Conservation (phyloP, 495 filamentous ascomycete species). For the Evernia prunastri region DNA sequence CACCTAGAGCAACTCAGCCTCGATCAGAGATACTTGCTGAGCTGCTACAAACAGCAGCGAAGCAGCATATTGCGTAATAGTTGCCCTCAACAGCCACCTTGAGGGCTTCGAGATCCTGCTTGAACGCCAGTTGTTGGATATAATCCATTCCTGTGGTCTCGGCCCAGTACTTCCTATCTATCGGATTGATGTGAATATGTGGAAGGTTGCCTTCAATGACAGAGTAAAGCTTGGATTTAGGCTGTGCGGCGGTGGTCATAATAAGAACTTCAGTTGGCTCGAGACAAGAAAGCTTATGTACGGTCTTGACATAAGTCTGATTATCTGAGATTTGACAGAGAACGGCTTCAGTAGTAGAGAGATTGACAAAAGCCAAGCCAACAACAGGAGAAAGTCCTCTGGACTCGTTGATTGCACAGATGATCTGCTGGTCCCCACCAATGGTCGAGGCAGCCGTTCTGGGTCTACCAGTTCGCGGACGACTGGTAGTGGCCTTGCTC, state of each 20-base stretch:
- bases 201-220: conserved; percentile 63
- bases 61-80: conserved; percentile 85
- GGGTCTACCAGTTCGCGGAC: conserved; percentile 50
- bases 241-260: conserved; percentile 58
- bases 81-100: conserved; percentile 72
- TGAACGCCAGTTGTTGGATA: conserved; percentile 70
- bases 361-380: conserved; percentile 82
- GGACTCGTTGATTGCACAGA: conserved; percentile 89
- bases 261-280: conserved; percentile 71
- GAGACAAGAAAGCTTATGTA: conserved; percentile 75
- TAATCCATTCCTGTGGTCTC: conserved; percentile 72
- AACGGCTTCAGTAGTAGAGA: conserved; percentile 73
- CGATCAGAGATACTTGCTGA: background rate
- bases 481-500: conserved; percentile 40
- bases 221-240: conserved; percentile 67
- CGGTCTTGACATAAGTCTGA: conserved; percentile 76
- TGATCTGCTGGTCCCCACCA: conserved; percentile 61
- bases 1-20: conserved; percentile 44
- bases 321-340: conserved; percentile 87
- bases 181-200: conserved; percentile 54
- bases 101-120: conserved; percentile 69
- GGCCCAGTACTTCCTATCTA: conserved; percentile 88
- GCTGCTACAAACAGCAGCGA: conserved; percentile 63
- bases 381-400: conserved; percentile 80
- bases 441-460: conserved; percentile 59